Evolutionary conservation across 805 yeast species (phyloP), one percentile per base, ranked within the genome.

Genomic region (Kuraishia borneana): DNA sequence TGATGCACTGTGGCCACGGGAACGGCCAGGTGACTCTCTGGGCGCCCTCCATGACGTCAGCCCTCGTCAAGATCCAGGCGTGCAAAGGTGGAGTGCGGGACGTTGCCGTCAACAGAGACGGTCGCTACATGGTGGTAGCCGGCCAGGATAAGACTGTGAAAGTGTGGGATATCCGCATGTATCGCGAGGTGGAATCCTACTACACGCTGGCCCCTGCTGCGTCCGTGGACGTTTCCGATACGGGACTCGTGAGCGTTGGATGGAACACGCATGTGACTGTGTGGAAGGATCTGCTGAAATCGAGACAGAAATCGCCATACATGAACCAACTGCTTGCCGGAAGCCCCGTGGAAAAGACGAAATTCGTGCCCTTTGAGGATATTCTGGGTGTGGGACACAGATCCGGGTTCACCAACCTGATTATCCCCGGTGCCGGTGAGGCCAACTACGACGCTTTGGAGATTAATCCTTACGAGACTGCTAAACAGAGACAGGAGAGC

Each of bases 401-500:
- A 33, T 57, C 60, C 2, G 95, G 96, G 30, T 66, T 87, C 27
- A 71, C 79, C n/a, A 77, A 92, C n/a, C 45, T 92, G 39, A 80
- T 92, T 44, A 69, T 92, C 38, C 98, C 98, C 27, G 98, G 98
- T 18, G 66, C 96, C 28, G 98, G 98, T 64, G 98, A 92, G 61
- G 96, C 98, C 41, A 92, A 92, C 60, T 87, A 73, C 55, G 98
- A 92, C 63, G 87, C 97, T 3, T 58, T 87, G 54, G 98, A 92
- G 59, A 58, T 76, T 48, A 92, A 92, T 56, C 98, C 98, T 42
- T 92, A 68, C 60, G 95, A 85, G 56, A 73, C 95, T 7, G 75
- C 83, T 36, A 80, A 83, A 53, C 96, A 88, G 61, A 79, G 97
- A 65, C 95, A 89, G 58, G 89, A 89, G 60, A 68, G 73, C 31